A percentile compares a stretch with the other conserved stretches of the same genome.
phyloP scores from a whole-genome alignment of 1,139 yeast genomes.

The Scheffersomyces illinoinensis region DNA sequence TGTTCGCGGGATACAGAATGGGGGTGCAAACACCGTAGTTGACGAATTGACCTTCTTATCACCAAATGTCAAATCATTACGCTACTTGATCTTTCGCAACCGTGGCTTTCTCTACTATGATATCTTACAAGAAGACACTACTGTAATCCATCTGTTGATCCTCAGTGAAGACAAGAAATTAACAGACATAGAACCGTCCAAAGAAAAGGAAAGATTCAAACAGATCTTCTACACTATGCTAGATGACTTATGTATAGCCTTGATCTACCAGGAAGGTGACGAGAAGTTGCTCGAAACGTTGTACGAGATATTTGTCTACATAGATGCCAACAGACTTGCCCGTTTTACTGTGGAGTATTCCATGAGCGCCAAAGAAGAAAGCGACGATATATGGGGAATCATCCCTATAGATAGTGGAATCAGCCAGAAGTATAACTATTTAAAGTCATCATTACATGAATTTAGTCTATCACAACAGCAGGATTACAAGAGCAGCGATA shows the following conservation, averaged over 20 bases:
- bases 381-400: conserved; percentile 45
- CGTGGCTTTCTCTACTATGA: conserved; percentile 72
- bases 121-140: conserved; percentile 27
- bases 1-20: conserved; percentile 44
- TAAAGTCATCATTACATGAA: background rate
- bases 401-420: conserved; percentile 24
- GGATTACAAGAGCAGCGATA: background rate
- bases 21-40: conserved; percentile 26
- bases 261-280: conserved; percentile 68
- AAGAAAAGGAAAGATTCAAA: conserved; percentile 9
- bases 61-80: conserved; percentile 69
- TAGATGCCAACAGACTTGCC: conserved; percentile 53
- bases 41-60: conserved; percentile 54
- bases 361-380: conserved; percentile 46
- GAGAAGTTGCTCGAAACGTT: conserved; percentile 49
- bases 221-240: conserved; percentile 44
- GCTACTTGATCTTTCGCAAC: conserved; percentile 79
- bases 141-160: conserved; percentile 3
- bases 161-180: conserved; percentile 12
- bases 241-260: conserved; percentile 57
- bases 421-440: conserved; percentile 8
- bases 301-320: conserved; percentile 48
- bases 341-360: conserved; percentile 68
- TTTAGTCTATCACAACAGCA: background rate
- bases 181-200: conserved; percentile 17